Base-by-base conservation (phyloP, 2,329 filamentous ascomycete genomes). In the Hymenoscyphus fructigenus region DNA sequence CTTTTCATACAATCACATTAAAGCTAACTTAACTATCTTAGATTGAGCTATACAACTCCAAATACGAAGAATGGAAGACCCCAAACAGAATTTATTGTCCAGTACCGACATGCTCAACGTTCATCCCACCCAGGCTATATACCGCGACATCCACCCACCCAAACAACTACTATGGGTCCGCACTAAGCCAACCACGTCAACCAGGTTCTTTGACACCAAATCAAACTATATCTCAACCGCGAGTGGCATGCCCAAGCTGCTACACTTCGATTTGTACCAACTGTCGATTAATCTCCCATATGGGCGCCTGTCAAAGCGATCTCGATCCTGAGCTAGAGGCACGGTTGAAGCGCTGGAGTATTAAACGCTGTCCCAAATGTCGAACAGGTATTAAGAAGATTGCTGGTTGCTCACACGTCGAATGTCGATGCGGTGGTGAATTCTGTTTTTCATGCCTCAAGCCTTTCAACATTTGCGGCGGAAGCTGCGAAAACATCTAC, bases 331-430 rank as follows among this genome's bases (percentile, higher is more conserved):
- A 75, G 57, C 29, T 76, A 2, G 73, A 75, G 32, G 63, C 59
- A 5, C 70, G 81, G 38, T 72, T 84, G 1, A 73, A 75, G 58
- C 74, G 72, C 53, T 82, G 78, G 74, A 78, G 80, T 3, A 80
- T 82, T 71, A 84, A 83, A 70, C 75, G 77, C 9, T 85, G 83
- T 62, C 82, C 82, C 0, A 79, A 79, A 62, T 84, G 82, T 66
- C 75, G 77, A 1, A 75, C 79, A n/a, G 82, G 79, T 9, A 72
- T 84, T 17, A 77, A 78, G 66, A 77, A 78, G 61, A 82, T 83
- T 78, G 80, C 70, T 65, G 83, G 82, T 6, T 85, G 82, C 68
- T 71, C 72, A 38, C 80, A 83, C 59, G 79, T 84, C 68, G 72
- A 77, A 61, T 84, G 82, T 64, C 72, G 75, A 15, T 84, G 83